phyloP scores from a whole-genome alignment of 305 asterid genomes.

The Fraxinus greggii region DNA sequence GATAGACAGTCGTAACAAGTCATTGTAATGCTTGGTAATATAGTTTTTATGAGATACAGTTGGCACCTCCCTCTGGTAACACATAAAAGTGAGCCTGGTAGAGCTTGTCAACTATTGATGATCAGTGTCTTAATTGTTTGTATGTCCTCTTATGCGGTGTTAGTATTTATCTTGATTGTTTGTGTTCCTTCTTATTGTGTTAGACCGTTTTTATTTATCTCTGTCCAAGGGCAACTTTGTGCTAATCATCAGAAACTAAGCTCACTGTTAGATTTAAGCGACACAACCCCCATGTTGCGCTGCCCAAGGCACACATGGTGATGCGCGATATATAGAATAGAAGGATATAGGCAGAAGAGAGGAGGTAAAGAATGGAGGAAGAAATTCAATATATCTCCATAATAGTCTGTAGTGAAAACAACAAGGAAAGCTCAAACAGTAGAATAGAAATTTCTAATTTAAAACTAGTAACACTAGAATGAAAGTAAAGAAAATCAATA shows the following conservation, averaged over 20 bases:
- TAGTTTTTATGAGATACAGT: background rate
- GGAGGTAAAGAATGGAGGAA: background rate
- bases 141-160: background rate
- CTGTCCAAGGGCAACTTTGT: background rate
- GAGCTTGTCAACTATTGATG: background rate
- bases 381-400: background rate
- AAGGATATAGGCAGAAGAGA: background rate
- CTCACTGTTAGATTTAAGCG: background rate
- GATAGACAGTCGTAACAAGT: background rate
- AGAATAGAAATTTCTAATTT: background rate
- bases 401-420: background rate
- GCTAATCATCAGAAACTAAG: background rate
- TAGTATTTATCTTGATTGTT: background rate
- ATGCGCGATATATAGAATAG: background rate
- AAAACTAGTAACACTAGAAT: background rate
- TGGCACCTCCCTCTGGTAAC: background rate
- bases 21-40: background rate
- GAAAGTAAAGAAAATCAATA: background rate
- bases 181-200: background rate
- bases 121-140: background rate
- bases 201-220: background rate
- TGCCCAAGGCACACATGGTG: background rate
- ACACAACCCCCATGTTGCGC: background rate
- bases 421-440: background rate
- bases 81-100: background rate